Evolutionary conservation across 2,329 filamentous ascomycete species (phyloP).

Genomic region (Raffaelea deltoideospora): DNA sequence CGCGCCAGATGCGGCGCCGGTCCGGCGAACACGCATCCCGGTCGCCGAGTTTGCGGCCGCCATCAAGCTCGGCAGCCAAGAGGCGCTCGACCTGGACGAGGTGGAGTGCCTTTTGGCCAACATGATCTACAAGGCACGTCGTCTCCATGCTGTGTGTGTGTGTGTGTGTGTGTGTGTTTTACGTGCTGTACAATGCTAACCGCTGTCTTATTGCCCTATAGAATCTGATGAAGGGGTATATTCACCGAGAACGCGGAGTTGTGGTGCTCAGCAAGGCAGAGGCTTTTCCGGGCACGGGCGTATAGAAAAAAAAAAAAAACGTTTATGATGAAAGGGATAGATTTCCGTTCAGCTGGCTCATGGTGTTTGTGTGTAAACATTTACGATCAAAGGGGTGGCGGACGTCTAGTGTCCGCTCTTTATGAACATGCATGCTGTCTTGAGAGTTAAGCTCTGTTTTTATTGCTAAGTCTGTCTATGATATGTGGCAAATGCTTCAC

Average conservation of each 20-base stretch:
- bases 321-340: not conserved
- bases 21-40: slow-evolving; percentile 63
- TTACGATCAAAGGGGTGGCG: too few relatives aligned
- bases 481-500: too few relatives aligned
- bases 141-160: not conserved
- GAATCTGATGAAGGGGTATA: slow-evolving; percentile 97
- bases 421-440: too few relatives aligned
- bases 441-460: too few relatives aligned
- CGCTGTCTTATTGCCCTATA: slow-evolving; percentile 19
- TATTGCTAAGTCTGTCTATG: too few relatives aligned
- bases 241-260: slow-evolving; percentile 75
- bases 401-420: too few relatives aligned
- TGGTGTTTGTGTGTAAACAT: too few relatives aligned
- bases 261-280: slow-evolving; percentile 87
- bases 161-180: too few relatives aligned
- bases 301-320: slow-evolving; percentile 19
- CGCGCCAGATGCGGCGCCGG: slow-evolving; percentile 44
- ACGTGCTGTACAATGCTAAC: not conserved
- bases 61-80: slow-evolving; percentile 55
- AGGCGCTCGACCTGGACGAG: slow-evolving; percentile 70
- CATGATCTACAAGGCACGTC: slow-evolving; percentile 85
- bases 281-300: slow-evolving; percentile 82
- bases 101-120: slow-evolving; percentile 92
- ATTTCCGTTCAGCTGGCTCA: not conserved
- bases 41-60: slow-evolving; percentile 76